phyloP scores from a whole-genome alignment of 2,329 filamentous ascomycete species.

The Trichoderma pleuroti region DNA sequence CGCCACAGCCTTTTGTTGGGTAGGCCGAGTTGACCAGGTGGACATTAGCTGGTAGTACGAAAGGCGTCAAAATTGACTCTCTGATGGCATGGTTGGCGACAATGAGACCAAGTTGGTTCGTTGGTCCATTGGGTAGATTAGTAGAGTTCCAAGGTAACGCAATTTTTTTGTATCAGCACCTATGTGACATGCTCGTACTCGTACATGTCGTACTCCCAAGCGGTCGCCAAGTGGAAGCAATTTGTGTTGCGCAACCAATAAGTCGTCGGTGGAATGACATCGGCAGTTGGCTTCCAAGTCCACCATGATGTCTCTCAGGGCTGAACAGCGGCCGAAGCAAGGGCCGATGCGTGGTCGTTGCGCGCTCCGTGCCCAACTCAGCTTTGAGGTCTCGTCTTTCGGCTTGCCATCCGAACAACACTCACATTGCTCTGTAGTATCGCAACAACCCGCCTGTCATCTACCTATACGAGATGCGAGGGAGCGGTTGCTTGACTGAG shows the following conservation, averaged over 20 bases:
- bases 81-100: background rate
- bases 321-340: background rate
- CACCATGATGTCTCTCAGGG: background rate
- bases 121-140: background rate
- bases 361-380: background rate
- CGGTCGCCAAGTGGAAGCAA: background rate
- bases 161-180: background rate
- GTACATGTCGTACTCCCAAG: background rate
- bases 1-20: background rate
- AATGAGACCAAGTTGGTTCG: background rate
- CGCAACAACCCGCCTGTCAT: background rate
- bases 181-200: background rate
- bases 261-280: background rate
- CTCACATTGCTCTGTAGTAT: background rate
- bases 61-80: background rate
- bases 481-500: background rate
- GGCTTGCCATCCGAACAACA: background rate
- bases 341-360: background rate
- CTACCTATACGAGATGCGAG: conserved; percentile 8
- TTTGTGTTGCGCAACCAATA: background rate
- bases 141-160: background rate
- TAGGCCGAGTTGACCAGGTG: background rate
- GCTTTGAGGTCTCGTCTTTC: background rate
- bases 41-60: background rate
- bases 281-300: background rate